phyloP scores from a whole-genome alignment of 2,329 filamentous ascomycete species.

The Fusarium sp. region DNA sequence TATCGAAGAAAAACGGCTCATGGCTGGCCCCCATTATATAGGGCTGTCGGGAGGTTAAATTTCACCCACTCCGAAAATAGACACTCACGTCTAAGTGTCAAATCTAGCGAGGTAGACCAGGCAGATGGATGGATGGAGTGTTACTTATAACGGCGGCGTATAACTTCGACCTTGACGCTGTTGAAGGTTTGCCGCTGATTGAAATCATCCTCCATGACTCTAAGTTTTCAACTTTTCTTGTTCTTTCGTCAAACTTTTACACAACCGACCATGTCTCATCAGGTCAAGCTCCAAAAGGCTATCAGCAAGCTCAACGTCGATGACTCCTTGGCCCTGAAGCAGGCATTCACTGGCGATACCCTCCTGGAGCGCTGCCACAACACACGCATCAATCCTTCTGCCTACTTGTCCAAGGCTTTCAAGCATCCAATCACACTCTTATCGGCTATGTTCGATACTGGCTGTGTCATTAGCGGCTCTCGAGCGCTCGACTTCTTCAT shows the following conservation, averaged over 20 bases:
- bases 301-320: constrained; percentile 6
- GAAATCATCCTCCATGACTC: not conserved
- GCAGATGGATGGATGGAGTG: not conserved
- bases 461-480: constrained; percentile 19
- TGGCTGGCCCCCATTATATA: not conserved
- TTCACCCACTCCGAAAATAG: not conserved
- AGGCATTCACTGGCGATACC: not conserved
- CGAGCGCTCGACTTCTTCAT: constrained; percentile 14
- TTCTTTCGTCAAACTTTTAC: not conserved
- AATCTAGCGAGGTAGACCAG: not conserved
- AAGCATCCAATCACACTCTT: constrained; percentile 15
- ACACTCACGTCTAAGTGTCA: not conserved
- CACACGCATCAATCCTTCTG: not conserved
- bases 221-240: not conserved
- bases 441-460: constrained; percentile 15
- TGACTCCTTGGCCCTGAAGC: not conserved
- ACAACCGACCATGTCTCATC: not conserved
- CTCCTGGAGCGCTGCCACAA: constrained; percentile 2
- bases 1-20: not conserved
- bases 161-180: not conserved
- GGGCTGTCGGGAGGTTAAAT: not conserved
- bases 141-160: not conserved
- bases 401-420: constrained; percentile 14
- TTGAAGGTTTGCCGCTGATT: not conserved
- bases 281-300: not conserved